Base-by-base conservation (phyloP, 441 rosid species). In the Adansonia madagascariensis region DNA sequence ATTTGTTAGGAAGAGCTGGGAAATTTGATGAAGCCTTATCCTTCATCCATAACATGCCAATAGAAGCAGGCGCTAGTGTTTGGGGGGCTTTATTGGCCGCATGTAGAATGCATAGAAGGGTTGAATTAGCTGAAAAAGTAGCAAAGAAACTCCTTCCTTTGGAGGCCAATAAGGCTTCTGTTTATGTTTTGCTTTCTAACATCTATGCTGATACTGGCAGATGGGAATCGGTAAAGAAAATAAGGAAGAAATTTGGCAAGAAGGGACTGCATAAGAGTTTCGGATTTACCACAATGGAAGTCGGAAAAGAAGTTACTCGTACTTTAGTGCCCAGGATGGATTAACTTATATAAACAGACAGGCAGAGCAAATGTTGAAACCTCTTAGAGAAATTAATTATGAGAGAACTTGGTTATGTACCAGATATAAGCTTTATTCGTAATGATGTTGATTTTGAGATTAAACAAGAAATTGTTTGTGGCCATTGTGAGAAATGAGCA, bases 21-120 rank as follows among this genome's bases (percentile, higher is more conserved):
- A 73, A 81, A 77, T 68, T 77, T 3, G 27, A 39, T 49, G 78
- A 82, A 77, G 87, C 85, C 55, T 79, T 75, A 76, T 77, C 78
- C 35, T 84, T 82, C 68, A 79, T 84, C 52, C 39, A 79, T 1
- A 80, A 12, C 61, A 77, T 82, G 81, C 80, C 80, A 43, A 74
- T 77, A 78, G 73, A 80, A 75, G 76, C 83, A 3, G 79, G 79
- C 77, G 83, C 85, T 35, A 77, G 83, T 67, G 83, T 73, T 77
- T 87, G 73, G 90, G 90, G 76, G 79, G 88, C 87, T 75, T 77
- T 84, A 46, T 72, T 84, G 80, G 74, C 60, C 61, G 87, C 85
- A 27, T 81, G 87, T 61, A 84, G 80, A 77, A 62, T 80, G 81
- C 81, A 84, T 72, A 80, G 78, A 75, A 71, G 81, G 47, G 75